Conservation (phyloP, 2,329 filamentous ascomycete species). For the Fusarium fracticaudum region DNA sequence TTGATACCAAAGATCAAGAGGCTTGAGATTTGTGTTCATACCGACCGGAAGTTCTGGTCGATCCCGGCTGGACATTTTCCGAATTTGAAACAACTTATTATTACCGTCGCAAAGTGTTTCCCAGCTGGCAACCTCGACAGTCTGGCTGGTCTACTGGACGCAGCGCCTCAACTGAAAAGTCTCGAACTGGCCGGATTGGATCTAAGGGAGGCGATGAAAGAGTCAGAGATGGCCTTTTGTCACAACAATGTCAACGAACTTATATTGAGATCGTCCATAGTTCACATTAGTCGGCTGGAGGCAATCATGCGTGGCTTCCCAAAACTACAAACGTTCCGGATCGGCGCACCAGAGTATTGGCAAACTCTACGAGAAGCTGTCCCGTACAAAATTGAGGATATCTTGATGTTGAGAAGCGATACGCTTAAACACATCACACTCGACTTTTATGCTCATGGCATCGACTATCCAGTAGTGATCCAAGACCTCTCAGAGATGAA, state of each 20-base stretch:
- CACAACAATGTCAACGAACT: not conserved
- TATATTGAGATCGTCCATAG: not conserved
- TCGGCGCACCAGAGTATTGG: not conserved
- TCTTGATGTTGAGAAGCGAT: not conserved
- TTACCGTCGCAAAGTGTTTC: not conserved
- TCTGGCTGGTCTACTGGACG: not conserved
- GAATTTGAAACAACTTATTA: not conserved
- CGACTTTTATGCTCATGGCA: no score
- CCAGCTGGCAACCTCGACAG: fast-evolving
- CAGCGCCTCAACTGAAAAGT: not conserved
- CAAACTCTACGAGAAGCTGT: no score
- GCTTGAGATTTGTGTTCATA: not conserved
- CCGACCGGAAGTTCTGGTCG: not conserved
- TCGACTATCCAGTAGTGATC: not conserved
- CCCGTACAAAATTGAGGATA: not conserved
- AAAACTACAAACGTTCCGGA: not conserved
- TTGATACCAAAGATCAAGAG: not conserved
- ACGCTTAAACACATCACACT: not conserved
- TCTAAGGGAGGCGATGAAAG: fast-evolving
- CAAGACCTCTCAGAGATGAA: not conserved
- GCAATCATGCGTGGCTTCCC: not conserved
- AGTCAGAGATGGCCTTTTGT: no score
- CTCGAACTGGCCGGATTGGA: no score
- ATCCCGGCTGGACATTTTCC: not conserved
- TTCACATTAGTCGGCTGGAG: not conserved